Evolutionary conservation across 495 filamentous ascomycete genomes (phyloP).

Genomic region (Delitschia confertaspora): DNA sequence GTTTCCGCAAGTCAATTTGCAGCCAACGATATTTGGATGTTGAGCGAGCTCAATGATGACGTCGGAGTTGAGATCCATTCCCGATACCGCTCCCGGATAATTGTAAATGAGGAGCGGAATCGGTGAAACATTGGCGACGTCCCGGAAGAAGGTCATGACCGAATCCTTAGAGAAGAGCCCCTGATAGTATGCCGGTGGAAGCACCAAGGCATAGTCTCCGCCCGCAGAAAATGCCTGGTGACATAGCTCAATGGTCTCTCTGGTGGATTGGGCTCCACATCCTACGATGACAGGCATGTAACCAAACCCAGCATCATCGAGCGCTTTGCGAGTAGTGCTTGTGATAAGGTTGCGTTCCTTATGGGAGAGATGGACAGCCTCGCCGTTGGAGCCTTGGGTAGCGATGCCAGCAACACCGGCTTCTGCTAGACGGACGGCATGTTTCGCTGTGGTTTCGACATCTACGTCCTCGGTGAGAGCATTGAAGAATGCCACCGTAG

Average conservation of each 20-base stretch:
- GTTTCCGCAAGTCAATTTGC: conserved; percentile 90
- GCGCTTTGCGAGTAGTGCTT: conserved; percentile 61
- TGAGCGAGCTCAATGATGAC: conserved; percentile 61
- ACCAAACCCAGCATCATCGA: conserved; percentile 59
- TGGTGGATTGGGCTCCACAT: conserved; percentile 73
- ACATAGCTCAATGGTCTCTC: conserved; percentile 75
- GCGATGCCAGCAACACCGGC: conserved; percentile 73
- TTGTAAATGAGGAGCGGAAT: conserved; percentile 91
- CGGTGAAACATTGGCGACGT: conserved; percentile 71
- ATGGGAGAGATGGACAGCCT: conserved; percentile 35
- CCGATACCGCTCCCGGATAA: conserved; percentile 73
- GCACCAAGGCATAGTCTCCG: conserved; percentile 74
- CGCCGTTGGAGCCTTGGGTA: conserved; percentile 85
- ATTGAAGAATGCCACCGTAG: conserved; percentile 36
- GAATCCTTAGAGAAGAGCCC: conserved; percentile 53
- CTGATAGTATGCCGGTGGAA: conserved; percentile 82
- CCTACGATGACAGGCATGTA: conserved; percentile 75
- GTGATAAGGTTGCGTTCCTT: conserved; percentile 47
- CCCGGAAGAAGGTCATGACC: conserved; percentile 63
- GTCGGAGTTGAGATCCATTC: conserved; percentile 76
- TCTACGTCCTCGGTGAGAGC: conserved; percentile 47
- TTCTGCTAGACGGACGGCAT: conserved; percentile 74
- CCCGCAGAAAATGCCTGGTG: conserved; percentile 64
- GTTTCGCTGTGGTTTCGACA: conserved; percentile 56
- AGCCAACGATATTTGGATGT: conserved; percentile 81